Conservation (phyloP, 106 monocot species). For the Dendrobium nobile region DNA sequence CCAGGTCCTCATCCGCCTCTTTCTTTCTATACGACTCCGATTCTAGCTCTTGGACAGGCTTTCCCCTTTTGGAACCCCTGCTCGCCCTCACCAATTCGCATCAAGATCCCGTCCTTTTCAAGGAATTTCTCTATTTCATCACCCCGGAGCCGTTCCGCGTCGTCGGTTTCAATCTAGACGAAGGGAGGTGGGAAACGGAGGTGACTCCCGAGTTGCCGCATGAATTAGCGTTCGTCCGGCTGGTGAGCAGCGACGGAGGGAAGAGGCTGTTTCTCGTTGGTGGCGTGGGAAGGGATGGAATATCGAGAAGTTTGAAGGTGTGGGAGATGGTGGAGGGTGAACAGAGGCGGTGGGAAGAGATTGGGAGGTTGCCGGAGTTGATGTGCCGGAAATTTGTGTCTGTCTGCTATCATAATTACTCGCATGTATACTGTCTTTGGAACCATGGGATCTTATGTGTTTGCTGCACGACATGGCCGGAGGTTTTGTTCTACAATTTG, state of each 20-base stretch:
- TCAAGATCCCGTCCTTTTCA: conserved; percentile 18
- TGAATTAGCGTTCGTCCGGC: conserved; percentile 23
- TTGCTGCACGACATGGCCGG: conserved; percentile 49
- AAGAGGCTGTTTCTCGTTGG: conserved; percentile 27
- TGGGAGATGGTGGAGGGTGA: conserved; percentile 28
- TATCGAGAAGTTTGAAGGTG: conserved; percentile 34
- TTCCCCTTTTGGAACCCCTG: conserved; percentile 8
- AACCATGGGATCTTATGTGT: conserved; percentile 37
- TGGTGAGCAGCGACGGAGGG: conserved; percentile 20
- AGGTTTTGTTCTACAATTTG: conserved; percentile 32
- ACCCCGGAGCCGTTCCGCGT: conserved; percentile 37
- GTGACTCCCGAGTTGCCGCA: conserved; percentile 11
- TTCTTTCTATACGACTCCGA: conserved; percentile 36
- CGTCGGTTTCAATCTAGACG: conserved; percentile 14
- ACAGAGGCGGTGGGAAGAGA: conserved; percentile 28
- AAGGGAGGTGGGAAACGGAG: conserved; percentile 16
- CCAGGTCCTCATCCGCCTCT: conserved; percentile 8
- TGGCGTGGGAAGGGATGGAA: conserved; percentile 37
- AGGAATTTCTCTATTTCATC: conserved; percentile 23
- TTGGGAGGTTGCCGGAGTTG: conserved; percentile 45
- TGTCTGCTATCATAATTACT: conserved; percentile 51
- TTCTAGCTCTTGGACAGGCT: conserved; percentile 18
- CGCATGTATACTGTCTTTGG: conserved; percentile 39
- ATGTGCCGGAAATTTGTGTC: conserved; percentile 48
- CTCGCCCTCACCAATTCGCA: conserved; percentile 1